Percentiles rank a stretch among this genome's conserved stretches.
These are phyloP conservation scores for Blastocystis sp. DNA, from an alignment of 352 stramenopile species.

Conservation along the genomic window DNA sequence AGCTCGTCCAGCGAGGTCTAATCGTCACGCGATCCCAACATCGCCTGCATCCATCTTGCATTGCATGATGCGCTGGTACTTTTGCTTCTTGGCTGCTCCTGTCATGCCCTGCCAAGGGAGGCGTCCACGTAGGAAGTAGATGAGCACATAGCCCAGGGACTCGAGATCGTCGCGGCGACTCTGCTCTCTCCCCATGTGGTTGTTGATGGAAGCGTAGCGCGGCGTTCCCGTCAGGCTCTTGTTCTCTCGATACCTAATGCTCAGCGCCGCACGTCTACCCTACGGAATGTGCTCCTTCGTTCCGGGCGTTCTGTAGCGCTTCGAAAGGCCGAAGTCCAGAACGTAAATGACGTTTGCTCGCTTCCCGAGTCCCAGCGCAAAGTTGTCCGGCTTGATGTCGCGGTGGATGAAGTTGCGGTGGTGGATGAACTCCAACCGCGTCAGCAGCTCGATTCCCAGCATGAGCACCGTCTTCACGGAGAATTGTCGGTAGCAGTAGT, in stretches of 20 bases:
- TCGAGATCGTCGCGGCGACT: conserved; percentile 86
- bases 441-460: conserved; percentile 86
- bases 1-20: conserved; percentile 72
- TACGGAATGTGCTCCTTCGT: conserved; percentile 88
- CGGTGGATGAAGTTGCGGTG: conserved; percentile 90
- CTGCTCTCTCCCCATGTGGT: conserved; percentile 88
- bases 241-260: conserved; percentile 77
- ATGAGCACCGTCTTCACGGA: conserved; percentile 87
- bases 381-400: conserved; percentile 92
- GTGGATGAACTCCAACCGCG: conserved; percentile 87
- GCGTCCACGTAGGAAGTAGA: conserved; percentile 86
- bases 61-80: conserved; percentile 90
- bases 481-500: conserved; percentile 86
- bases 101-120: conserved; percentile 89
- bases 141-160: conserved; percentile 86
- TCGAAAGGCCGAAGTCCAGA: conserved; percentile 90
- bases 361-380: conserved; percentile 85
- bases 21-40: not conserved
- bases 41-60: conserved; percentile 78
- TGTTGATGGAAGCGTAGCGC: conserved; percentile 88
- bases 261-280: not conserved
- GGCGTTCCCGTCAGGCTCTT: conserved; percentile 89
- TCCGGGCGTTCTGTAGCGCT: conserved; percentile 87
- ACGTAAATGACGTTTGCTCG: conserved; percentile 85
- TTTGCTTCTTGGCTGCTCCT: conserved; percentile 90